Conservation (phyloP, 305 asterid genomes). For the Solanum hybrid region DNA sequence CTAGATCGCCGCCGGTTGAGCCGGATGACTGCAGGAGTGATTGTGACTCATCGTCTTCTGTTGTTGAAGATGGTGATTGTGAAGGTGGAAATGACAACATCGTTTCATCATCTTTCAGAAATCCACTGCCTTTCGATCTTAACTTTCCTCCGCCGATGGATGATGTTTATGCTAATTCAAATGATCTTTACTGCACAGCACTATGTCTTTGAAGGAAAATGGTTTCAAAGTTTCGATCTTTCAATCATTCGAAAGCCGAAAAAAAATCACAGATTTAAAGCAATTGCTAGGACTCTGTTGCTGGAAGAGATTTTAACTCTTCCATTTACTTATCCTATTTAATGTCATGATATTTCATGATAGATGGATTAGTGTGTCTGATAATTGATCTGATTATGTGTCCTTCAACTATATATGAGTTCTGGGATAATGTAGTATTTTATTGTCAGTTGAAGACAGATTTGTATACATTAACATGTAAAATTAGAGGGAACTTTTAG, state of each 20-base stretch:
- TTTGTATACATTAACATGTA: conserved; percentile 14
- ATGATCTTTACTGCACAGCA: conserved; percentile 50
- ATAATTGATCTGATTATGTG: conserved; percentile 8
- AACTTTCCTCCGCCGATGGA: conserved; percentile 37
- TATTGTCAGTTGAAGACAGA: conserved; percentile 3
- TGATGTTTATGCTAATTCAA: conserved; percentile 20
- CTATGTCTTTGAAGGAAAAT: conserved; percentile 42
- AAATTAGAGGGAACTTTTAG: conserved; percentile 9
- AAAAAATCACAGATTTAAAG: not conserved
- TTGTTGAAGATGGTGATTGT: conserved; percentile 42
- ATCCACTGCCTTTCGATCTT: conserved; percentile 41
- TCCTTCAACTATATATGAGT: conserved; percentile 9
- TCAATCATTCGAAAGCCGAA: not conserved
- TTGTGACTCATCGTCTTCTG: conserved; percentile 55
- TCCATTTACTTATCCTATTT: conserved; percentile 11
- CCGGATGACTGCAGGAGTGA: conserved; percentile 52
- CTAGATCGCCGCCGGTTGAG: conserved; percentile 38
- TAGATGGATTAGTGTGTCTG: conserved; percentile 16
- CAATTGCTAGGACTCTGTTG: not conserved
- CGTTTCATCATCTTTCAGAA: conserved; percentile 37
- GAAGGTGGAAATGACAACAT: conserved; percentile 10
- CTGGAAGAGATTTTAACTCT: conserved; percentile 17
- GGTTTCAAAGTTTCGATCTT: conserved; percentile 1
- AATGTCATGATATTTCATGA: conserved; percentile 3
- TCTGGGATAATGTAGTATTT: conserved; percentile 1